Conservation (phyloP, 345 rosid species). For the Psidium friedrichsthalianum region DNA sequence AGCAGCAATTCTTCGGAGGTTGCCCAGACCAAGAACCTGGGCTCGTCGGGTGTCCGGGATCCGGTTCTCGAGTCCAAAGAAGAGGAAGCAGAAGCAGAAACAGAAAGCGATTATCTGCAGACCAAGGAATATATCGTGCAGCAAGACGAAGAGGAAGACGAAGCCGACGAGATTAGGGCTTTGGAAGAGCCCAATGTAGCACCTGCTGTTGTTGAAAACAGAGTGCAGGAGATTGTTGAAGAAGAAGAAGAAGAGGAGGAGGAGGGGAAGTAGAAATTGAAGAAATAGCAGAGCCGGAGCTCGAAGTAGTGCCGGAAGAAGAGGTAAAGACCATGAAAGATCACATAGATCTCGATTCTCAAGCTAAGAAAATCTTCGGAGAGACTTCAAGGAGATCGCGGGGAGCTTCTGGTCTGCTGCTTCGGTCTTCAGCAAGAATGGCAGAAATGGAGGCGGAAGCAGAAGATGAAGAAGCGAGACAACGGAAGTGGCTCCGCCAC, state of each 20-base stretch:
- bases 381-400: slow-evolving; percentile 65
- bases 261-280: neutral
- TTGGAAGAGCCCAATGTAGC: slow-evolving; percentile 31
- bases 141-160: slow-evolving; percentile 3
- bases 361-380: slow-evolving; percentile 66
- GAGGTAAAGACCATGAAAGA: slow-evolving; percentile 80
- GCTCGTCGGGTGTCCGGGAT: slow-evolving; percentile 12
- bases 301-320: slow-evolving; percentile 14
- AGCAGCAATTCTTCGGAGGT: slow-evolving; percentile 18
- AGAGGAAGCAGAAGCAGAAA: slow-evolving; percentile 11
- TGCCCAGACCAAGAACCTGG: slow-evolving; percentile 27
- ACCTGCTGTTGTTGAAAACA: slow-evolving; percentile 8
- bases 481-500: slow-evolving; percentile 60
- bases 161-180: slow-evolving; percentile 21
- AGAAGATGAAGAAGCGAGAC: slow-evolving; percentile 76
- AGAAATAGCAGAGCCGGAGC: slow-evolving; percentile 7
- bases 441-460: slow-evolving; percentile 94
- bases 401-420: slow-evolving; percentile 99
- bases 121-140: neutral
- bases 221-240: slow-evolving; percentile 46
- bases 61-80: slow-evolving; percentile 53
- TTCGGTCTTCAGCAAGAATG: slow-evolving; percentile 91
- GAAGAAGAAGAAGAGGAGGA: slow-evolving; percentile 32
- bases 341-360: slow-evolving; percentile 84
- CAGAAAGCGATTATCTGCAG: neutral